Base-by-base conservation (phyloP, 257 asterid genomes). In the Fraxinus cuspidata region DNA sequence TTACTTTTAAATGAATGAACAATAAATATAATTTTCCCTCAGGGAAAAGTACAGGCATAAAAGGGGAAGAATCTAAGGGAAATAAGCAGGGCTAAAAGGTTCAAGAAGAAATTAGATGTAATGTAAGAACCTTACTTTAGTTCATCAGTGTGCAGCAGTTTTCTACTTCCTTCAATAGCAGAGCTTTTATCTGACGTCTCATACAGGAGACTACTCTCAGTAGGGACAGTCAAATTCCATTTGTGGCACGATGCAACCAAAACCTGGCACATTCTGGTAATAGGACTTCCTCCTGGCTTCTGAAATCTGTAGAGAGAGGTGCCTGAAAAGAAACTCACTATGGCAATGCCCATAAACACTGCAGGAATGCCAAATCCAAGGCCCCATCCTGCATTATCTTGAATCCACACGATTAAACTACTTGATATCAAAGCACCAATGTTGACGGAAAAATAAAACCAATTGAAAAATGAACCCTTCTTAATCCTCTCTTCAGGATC, bases 361-460 rank as follows among this genome's bases (percentile, higher is more conserved):
- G 96, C 95, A 75, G 98, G 97, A 84, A 95, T 91, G 58, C 99
- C 98, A 72, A 95, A 95, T 37, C 99, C 99, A 40, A 95, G 88
- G 75, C 99, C 99, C 99, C 99, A 96, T 56, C 99, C 97, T 8
- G 88, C 89, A 82, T 96, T 96, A 31, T 96, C 99, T 89, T 96
- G 98, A 86, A 93, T 88, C 96, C 96, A 96, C 73, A 96, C 98
- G 5, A 96, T 93, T 70, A 96, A 86, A 83, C 94, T 93, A 67
- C 97, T 96, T 1, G 99, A 96, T 77, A 93, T 67, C 72, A 96
- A 74, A 77, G 97, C 97, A 75, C 98, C 99, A 38, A 96, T 89
- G 73, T 96, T 96, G 83, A 96, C 84, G 16, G 97, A 93, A 75
- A 93, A 92, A 85, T 95, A 95, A 83, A 89, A 95, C 98, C 99